Conservation (phyloP, 139 green algal species). For the Desmodesmus armatus region DNA sequence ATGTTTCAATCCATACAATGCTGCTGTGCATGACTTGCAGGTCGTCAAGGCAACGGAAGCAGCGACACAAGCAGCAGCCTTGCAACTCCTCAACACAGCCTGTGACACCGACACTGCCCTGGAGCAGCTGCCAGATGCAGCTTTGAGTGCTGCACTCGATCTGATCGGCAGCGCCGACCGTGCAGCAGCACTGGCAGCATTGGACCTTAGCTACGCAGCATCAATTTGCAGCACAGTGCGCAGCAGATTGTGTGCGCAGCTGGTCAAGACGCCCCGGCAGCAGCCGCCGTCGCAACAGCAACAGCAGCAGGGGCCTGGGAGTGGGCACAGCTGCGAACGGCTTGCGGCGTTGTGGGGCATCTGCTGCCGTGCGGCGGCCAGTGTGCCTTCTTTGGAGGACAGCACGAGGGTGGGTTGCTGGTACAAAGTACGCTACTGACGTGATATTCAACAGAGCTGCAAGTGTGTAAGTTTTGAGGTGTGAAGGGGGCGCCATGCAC, state of each 20-base stretch:
- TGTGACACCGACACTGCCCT: slow-evolving; percentile 3
- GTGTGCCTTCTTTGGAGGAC: too few relatives aligned
- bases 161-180: not conserved
- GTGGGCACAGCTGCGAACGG: too few relatives aligned
- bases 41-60: not conserved
- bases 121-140: slow-evolving; percentile 9
- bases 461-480: too few relatives aligned
- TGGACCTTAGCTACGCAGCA: slow-evolving; percentile 1
- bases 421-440: too few relatives aligned
- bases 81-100: slow-evolving; percentile 21
- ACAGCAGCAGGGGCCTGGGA: not conserved
- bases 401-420: too few relatives aligned
- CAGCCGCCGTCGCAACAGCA: not conserved
- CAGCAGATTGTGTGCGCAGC: slow-evolving; percentile 9
- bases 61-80: not conserved
- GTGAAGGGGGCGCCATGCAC: too few relatives aligned
- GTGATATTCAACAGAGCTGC: too few relatives aligned
- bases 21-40: too few relatives aligned
- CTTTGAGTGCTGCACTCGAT: not conserved
- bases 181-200: not conserved
- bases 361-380: not conserved
- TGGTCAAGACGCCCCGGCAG: not conserved
- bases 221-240: not conserved
- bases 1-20: too few relatives aligned
- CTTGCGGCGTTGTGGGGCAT: not conserved